Percentiles rank a stretch among this genome's conserved stretches.
These are phyloP conservation scores for Thalassiosira delicatula DNA, from an alignment of 352 stramenopile genomes.

Conservation along the genomic window DNA sequence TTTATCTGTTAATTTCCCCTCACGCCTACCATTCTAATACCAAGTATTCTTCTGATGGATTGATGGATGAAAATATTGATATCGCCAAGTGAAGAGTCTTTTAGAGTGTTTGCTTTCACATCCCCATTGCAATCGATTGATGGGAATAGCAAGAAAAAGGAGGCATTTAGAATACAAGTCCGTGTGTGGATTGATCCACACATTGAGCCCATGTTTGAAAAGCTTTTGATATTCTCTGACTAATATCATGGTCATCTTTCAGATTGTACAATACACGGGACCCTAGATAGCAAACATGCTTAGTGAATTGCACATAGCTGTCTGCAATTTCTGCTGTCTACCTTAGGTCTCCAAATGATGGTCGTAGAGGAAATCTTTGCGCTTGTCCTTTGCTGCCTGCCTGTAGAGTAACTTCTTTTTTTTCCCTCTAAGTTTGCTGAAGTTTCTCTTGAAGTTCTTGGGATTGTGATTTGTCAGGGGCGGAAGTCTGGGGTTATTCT, in stretches of 20 bases:
- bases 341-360: too few species aligned
- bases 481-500: too few species aligned
- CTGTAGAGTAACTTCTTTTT: too few species aligned
- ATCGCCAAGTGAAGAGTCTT: conserved; percentile 13
- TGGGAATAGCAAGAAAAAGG: conserved; percentile 15
- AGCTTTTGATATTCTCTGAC: neutral
- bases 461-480: too few species aligned
- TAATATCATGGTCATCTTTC: conserved; percentile 11
- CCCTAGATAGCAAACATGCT: neutral
- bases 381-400: too few species aligned
- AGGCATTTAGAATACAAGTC: neutral
- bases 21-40: conserved; percentile 34
- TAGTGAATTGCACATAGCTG: neutral
- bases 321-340: neutral
- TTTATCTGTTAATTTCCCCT: conserved; percentile 36
- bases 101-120: conserved; percentile 42
- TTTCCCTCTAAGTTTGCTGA: too few species aligned
- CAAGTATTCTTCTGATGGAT: conserved; percentile 35
- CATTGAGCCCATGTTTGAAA: neutral
- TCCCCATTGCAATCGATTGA: conserved; percentile 46
- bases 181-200: neutral
- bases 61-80: conserved; percentile 36
- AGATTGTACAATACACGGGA: neutral
- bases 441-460: too few species aligned
- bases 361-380: too few species aligned